Base-by-base conservation (phyloP, 495 filamentous ascomycete genomes). In the Penicillium antarcticum region DNA sequence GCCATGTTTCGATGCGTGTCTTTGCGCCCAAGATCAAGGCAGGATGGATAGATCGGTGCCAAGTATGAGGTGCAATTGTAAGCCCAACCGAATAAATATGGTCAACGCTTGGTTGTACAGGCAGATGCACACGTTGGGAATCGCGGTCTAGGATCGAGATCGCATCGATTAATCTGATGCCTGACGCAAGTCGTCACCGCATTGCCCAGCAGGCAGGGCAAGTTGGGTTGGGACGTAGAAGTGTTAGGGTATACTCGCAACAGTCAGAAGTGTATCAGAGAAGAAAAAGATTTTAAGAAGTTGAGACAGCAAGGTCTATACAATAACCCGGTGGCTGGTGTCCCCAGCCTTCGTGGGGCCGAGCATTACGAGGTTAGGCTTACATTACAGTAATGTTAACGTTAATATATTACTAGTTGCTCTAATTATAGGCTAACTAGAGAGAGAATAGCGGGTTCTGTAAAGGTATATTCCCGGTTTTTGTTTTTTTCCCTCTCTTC, bases 291-390 rank as follows among this genome's bases (percentile, higher is more conserved):
- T 39, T 44, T 41, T 18, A 16, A 23, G 35, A 35, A 43, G n/a
- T 18, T 11, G 46, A 40, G 36, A 7, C 37, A 45, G 35, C 18
- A 55, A 42, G 29, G 31, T 51, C 44, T 63, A 63, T 57, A 59
- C 48, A 49, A 49, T 60, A 59, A 45, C 51, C 48, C 44, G 65
- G 65, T 65, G 65, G 65, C 65, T 68, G 65, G 62, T 57, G 38
- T 55, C 57, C 59, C 62, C 59, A 65, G 62, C 58, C 61, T 57
- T 62, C 61, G 53, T 47, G 56, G 52, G 58, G 61, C 26, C 26
- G 61, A 55, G 42, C 41, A 42, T 36, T 56, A 29, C 26, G 26
- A 29, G 26, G 26, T 29, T 29, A 29, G 5, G 5, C 7, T 29
- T 29, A 29, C 26, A 29, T 6, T 29, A 29, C 26, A 29, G 26